Evolutionary conservation across 495 filamentous ascomycete genomes (phyloP).

Genomic region (Podospora anserina): DNA sequence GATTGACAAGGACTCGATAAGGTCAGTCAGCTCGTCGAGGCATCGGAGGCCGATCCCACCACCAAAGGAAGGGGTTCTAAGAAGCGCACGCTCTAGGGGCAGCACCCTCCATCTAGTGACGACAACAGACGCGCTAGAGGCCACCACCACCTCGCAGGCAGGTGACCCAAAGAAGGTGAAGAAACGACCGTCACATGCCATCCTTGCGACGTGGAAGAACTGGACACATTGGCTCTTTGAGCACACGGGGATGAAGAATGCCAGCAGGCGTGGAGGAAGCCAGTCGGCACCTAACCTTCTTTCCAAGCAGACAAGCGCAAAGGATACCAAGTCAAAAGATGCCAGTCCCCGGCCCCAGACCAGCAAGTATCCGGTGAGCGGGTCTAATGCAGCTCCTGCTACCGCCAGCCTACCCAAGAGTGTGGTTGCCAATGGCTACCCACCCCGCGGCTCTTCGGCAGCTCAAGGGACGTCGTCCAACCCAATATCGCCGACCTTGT

Average conservation of each 20-base stretch:
- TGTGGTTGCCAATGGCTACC: conserved; percentile 38
- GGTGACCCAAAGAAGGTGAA: conserved; percentile 40
- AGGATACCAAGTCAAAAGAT: conserved; percentile 48
- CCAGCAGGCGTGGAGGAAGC: conserved; percentile 45
- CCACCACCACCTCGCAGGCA: conserved; percentile 26
- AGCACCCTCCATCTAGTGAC: conserved; percentile 80
- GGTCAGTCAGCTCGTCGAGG: conserved; percentile 66
- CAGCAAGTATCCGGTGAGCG: conserved; percentile 46
- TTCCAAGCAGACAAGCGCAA: conserved; percentile 38
- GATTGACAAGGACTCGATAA: conserved; percentile 73
- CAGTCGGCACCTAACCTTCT: conserved; percentile 53
- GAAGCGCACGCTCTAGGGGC: conserved; percentile 62
- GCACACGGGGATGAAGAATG: conserved; percentile 41
- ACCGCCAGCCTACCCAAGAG: conserved; percentile 36
- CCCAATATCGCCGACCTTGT: conserved; percentile 9
- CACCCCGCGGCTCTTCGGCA: conserved; percentile 4
- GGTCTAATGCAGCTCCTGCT: conserved; percentile 16
- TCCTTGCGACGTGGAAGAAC: conserved; percentile 71
- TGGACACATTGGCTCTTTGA: conserved; percentile 55
- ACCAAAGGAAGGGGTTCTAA: conserved; percentile 69
- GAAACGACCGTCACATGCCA: conserved; percentile 48
- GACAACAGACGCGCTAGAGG: conserved; percentile 46
- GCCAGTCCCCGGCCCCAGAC: conserved; percentile 52
- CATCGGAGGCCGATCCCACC: conserved; percentile 71
- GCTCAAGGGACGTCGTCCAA: conserved; percentile 10